Evolutionary conservation across 345 rosid species (phyloP).

Genomic region (Aquilaria yunnanensis): DNA sequence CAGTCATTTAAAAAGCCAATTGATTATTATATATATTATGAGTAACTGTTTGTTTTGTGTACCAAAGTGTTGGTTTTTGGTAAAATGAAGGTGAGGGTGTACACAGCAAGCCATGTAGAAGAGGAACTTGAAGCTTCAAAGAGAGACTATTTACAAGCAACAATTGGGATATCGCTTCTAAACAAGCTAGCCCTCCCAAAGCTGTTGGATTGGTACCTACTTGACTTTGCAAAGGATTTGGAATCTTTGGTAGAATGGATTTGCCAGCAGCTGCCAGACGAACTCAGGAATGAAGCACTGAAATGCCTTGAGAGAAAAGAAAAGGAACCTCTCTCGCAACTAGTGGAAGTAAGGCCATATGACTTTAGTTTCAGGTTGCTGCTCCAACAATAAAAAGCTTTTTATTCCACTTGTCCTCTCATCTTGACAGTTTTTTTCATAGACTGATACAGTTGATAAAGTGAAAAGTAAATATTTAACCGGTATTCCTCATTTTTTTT

Average conservation of each 20-base stretch:
- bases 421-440: too few species aligned
- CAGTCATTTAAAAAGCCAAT: not conserved
- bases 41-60: not conserved
- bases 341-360: constrained; percentile 72
- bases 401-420: not conserved
- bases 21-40: too few species aligned
- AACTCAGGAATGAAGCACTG: constrained; percentile 51
- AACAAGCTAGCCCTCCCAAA: constrained; percentile 71
- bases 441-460: too few species aligned
- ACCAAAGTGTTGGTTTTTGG: constrained; percentile 2
- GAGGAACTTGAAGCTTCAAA: constrained; percentile 75
- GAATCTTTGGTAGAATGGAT: constrained; percentile 85
- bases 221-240: constrained; percentile 84
- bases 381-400: constrained; percentile 30
- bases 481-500: too few species aligned
- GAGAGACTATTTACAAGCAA: constrained; percentile 78
- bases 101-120: constrained; percentile 65
- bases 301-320: constrained; percentile 47
- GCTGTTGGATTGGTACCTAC: constrained; percentile 80
- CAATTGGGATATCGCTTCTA: constrained; percentile 62
- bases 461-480: too few species aligned
- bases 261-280: constrained; percentile 70
- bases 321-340: constrained; percentile 37
- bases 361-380: constrained; percentile 80
- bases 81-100: constrained; percentile 63